Evolutionary conservation across 345 rosid genomes (phyloP).

Genomic region (Sonneratia caseolaris): DNA sequence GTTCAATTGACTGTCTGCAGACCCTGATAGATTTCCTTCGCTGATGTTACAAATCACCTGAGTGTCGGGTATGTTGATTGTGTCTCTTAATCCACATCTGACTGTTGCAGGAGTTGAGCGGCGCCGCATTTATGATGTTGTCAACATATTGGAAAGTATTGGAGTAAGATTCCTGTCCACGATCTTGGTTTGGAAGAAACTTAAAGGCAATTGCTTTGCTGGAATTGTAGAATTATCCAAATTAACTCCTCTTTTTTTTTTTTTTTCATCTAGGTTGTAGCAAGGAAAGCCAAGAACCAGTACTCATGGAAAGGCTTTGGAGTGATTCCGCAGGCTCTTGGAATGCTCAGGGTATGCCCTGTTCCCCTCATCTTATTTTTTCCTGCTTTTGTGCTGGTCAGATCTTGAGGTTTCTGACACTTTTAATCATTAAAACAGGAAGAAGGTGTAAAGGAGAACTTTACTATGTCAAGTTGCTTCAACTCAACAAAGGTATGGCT

Average conservation of each 20-base stretch:
- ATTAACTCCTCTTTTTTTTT: constrained; percentile 4
- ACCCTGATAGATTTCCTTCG: not conserved
- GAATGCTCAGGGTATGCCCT: constrained; percentile 36
- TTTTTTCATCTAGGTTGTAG: constrained; percentile 43
- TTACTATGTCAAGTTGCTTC: constrained; percentile 23
- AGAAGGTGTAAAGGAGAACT: constrained; percentile 47
- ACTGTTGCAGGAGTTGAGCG: constrained; percentile 56
- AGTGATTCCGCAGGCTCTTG: constrained; percentile 53
- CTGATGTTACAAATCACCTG: not conserved
- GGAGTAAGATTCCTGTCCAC: constrained; percentile 33
- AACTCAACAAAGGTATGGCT: constrained; percentile 32
- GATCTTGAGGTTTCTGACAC: not conserved
- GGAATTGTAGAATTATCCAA: not conserved
- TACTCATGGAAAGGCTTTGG: constrained; percentile 71
- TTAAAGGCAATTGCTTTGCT: no score
- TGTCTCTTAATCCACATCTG: not conserved
- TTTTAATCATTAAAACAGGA: constrained; percentile 23
- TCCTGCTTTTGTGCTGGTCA: not conserved
- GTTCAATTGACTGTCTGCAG: not conserved
- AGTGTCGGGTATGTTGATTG: not conserved
- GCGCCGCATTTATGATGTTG: constrained; percentile 72
- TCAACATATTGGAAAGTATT: constrained; percentile 66
- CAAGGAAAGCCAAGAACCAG: constrained; percentile 63
- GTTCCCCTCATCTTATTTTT: not conserved
- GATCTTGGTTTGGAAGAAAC: not conserved